Percentiles rank a stretch among this genome's conserved stretches.
Conservation (phyloP, 352 stramenopile species). For the Phytophthora crassamura region DNA sequence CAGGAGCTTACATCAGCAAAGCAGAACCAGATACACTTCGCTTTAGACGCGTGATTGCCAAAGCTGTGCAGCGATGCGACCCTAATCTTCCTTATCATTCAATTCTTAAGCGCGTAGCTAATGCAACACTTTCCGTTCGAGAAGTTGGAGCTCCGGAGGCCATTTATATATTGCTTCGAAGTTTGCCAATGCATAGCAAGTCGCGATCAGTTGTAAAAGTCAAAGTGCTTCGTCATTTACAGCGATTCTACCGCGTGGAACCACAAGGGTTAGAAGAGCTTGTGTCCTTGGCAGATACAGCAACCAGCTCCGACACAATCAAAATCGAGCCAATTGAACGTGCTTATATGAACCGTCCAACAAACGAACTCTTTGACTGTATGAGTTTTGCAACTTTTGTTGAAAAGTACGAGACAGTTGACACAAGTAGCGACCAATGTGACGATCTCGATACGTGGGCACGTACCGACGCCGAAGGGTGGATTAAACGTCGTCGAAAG, state of each 20-base stretch:
- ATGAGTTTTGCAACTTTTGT: background rate
- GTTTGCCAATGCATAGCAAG: background rate
- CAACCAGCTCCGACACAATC: background rate
- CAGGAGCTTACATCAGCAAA: no score
- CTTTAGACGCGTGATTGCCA: no score
- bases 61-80: no score
- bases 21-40: no score
- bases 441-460: background rate
- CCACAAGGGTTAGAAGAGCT: background rate
- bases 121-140: background rate
- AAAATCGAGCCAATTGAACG: background rate
- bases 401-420: background rate
- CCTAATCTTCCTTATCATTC: no score
- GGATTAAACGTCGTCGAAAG: background rate
- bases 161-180: background rate
- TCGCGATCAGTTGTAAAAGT: background rate
- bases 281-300: background rate
- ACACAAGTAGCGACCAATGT: background rate
- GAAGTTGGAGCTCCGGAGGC: background rate
- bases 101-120: no score
- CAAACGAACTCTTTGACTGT: background rate
- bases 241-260: background rate
- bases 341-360: conserved; percentile 2
- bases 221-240: background rate
- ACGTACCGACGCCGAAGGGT: background rate